phyloP scores from a whole-genome alignment of 2,329 filamentous ascomycete genomes.

The Talaromyces sp. region DNA sequence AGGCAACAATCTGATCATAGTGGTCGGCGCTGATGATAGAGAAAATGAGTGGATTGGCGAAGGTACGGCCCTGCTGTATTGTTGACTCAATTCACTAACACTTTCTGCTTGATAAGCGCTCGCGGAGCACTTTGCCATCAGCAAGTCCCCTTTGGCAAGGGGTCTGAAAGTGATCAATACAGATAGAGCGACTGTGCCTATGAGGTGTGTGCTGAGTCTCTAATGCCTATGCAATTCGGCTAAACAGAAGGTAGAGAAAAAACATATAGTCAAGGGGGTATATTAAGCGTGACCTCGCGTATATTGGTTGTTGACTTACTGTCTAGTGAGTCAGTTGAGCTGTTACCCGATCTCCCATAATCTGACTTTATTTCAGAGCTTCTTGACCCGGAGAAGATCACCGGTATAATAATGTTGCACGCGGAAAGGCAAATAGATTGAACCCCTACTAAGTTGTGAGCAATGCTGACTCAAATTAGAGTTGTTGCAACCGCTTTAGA shows the following conservation, averaged over 20 bases:
- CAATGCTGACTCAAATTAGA: slow-evolving; percentile 36
- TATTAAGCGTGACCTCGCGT: slow-evolving; percentile 92
- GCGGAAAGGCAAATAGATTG: slow-evolving; percentile 61
- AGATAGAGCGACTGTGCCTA: slow-evolving; percentile 80
- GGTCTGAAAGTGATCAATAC: slow-evolving; percentile 92
- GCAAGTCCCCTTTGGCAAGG: slow-evolving; percentile 72
- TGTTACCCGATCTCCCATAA: slow-evolving; percentile 55
- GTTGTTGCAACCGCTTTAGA: slow-evolving; percentile 83
- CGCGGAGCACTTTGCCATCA: slow-evolving; percentile 91
- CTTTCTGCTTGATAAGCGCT: slow-evolving; percentile 53
- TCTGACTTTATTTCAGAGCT: slow-evolving; percentile 44
- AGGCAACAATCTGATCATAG: slow-evolving; percentile 84
- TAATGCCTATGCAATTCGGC: neutral
- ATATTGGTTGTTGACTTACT: slow-evolving; percentile 92
- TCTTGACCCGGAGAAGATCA: slow-evolving; percentile 77
- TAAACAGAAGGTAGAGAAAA: slow-evolving; percentile 60
- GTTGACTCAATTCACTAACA: neutral
- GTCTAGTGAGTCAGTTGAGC: slow-evolving; percentile 50
- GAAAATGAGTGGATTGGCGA: slow-evolving; percentile 98
- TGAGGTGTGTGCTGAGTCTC: slow-evolving; percentile 44
- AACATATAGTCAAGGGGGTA: slow-evolving; percentile 82
- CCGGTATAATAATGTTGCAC: slow-evolving; percentile 81
- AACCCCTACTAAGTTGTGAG: neutral
- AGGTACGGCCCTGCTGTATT: slow-evolving; percentile 35
- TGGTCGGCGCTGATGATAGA: slow-evolving; percentile 84